Evolutionary conservation across 2,329 filamentous ascomycete genomes (phyloP), one percentile per base, ranked within the genome.

Genomic region (Lecanicillium sp.): DNA sequence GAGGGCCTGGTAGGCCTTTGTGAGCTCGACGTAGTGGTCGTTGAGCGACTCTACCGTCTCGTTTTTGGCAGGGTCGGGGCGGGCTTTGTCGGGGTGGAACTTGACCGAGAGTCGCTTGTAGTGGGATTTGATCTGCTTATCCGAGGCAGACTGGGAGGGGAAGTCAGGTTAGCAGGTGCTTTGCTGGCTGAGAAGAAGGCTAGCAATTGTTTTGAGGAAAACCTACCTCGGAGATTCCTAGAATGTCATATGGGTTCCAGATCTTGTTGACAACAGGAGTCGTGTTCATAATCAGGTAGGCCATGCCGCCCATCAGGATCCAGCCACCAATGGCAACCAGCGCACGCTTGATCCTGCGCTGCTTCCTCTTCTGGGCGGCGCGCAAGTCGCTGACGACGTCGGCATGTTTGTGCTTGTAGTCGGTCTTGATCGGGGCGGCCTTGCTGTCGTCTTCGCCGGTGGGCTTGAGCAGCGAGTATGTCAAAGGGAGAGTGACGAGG

Each of bases 241-340:
- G 67, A 51, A 98, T 94, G 50, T 94, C 85, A 65, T 96, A 98
- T 2, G 92, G 92, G 63, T 98, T 94, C 85, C 90, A 98, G 41
- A 95, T 73, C 65, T 92, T 87, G 34, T 80, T 74, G 20, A 71
- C 63, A 2, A 78, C 78, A 41, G 75, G 75, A 50, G 85, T 77
- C 40, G 88, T 92, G 35, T 84, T 80, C 43, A 80, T 59, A 57
- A 96, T 95, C 44, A 98, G 73, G 61, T 96, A 98, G 19, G 84
- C 69, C 87, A 96, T 96, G 61, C 81, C 85, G 35, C 72, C 85
- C 69, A 96, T 95, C 45, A 88, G 59, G 20, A 76, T 70, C 81
- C 89, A 96, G 48, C 90, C 92, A 20, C 75, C 54, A 33, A 87
- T 54, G 39, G 86, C 86, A 17, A 84, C 76, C 43, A 92, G 60